Base-by-base conservation (phyloP, 2,329 filamentous ascomycete genomes). In the Colletotrichum truncatum region DNA sequence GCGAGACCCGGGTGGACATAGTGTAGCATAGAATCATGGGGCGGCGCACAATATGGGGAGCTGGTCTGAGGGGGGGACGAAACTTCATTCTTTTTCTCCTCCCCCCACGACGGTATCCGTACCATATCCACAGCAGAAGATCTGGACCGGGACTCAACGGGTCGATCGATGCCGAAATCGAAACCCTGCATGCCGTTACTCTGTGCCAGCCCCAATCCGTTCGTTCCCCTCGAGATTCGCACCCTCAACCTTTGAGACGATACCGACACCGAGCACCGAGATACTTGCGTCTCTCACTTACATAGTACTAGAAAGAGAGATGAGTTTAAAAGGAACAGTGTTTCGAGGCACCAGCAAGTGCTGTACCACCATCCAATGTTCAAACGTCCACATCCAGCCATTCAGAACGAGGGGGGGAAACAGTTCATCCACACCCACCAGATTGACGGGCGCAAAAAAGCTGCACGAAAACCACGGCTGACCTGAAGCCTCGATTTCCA, bases 1-100 rank as follows among this genome's bases (percentile, higher is more conserved):
- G 54, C 55, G 28, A 46, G 25, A 23, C 61, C 60, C 56, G 38
- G 43, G n/a, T n/a, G n/a, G n/a, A n/a, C n/a, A n/a, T n/a, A n/a
- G n/a, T n/a, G n/a, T n/a, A n/a, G n/a, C n/a, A n/a, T n/a, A n/a
- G n/a, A n/a, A 43, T 14, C 23, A 30, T 11, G 23, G 38, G 59
- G 45, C 5, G n/a, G n/a, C n/a, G n/a, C 36, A 26, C n/a, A 30
- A 64, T 28, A 59, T 52, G 43, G 45, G 36, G 54, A 32, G 16
- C n/a, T 59, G 12, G 54, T 26, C 54, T 54, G 41, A 45, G 39
- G 25, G 16, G 16, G 34, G 23, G 23, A 41, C n/a, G 18, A 26
- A 25, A 34, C 46, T 43, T 18, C 8, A 16, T 34, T n/a, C 30
- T 48, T 56, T 57, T n/a, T n/a, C n/a, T n/a, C n/a, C n/a, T n/a